Evolutionary conservation across 2,329 filamentous ascomycete genomes (phyloP).

Genomic region (Phoma sp.): DNA sequence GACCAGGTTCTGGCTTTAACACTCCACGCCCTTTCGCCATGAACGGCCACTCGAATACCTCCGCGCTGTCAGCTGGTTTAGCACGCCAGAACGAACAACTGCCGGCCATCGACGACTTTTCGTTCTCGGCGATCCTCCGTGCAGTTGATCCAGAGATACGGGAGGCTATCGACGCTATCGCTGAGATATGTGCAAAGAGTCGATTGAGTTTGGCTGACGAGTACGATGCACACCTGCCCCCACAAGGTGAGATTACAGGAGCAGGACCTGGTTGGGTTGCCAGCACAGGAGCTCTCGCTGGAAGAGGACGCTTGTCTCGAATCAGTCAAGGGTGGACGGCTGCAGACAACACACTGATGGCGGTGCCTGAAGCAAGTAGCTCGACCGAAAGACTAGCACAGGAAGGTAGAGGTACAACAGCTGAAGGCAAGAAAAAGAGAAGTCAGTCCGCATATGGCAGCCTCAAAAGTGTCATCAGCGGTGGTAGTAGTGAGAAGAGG

Average conservation of each 20-base stretch:
- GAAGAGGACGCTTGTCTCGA: slow-evolving; percentile 40
- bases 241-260: slow-evolving; percentile 62
- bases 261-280: slow-evolving; percentile 35
- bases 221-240: slow-evolving; percentile 67
- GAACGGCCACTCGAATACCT: slow-evolving; percentile 35
- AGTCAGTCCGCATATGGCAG: slow-evolving; percentile 48
- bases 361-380: slow-evolving; percentile 56
- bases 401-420: slow-evolving; percentile 27
- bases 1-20: slow-evolving; percentile 40
- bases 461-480: slow-evolving; percentile 48
- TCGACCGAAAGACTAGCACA: slow-evolving; percentile 51
- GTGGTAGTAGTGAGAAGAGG: slow-evolving; percentile 42
- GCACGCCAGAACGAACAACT: slow-evolving; percentile 37
- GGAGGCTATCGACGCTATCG: slow-evolving; percentile 65
- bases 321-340: slow-evolving; percentile 44
- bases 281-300: slow-evolving; percentile 38
- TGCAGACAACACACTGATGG: slow-evolving; percentile 51
- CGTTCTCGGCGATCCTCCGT: slow-evolving; percentile 62
- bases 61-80: slow-evolving; percentile 40
- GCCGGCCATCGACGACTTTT: slow-evolving; percentile 60
- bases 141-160: slow-evolving; percentile 66
- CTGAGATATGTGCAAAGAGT: slow-evolving; percentile 67
- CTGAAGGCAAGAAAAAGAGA: slow-evolving; percentile 35
- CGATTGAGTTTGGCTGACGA: slow-evolving; percentile 67
- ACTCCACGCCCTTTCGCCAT: slow-evolving; percentile 43